Evolutionary conservation across 2,329 filamentous ascomycete genomes (phyloP).

Genomic region (Zasmidium cellare): DNA sequence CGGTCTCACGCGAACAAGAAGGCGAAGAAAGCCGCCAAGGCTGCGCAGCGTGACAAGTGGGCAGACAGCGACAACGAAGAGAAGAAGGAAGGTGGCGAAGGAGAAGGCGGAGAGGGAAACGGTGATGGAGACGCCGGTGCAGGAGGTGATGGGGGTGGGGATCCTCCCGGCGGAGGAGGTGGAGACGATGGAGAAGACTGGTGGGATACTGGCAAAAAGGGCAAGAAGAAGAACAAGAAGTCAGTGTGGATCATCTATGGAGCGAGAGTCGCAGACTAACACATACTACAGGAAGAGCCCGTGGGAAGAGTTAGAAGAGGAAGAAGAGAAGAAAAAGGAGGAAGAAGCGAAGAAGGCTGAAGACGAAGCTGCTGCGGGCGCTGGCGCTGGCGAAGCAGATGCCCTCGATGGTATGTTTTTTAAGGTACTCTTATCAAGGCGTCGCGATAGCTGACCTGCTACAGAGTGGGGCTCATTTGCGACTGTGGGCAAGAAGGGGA

Average conservation of each 20-base stretch:
- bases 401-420: constrained; percentile 25
- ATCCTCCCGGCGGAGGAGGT: constrained; percentile 31
- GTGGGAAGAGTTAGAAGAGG: constrained; percentile 37
- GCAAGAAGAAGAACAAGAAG: constrained; percentile 44
- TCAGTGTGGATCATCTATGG: constrained; percentile 19
- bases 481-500: constrained; percentile 38
- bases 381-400: constrained; percentile 28
- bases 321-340: constrained; percentile 40
- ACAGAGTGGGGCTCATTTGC: constrained; percentile 40
- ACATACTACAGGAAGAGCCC: constrained; percentile 27
- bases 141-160: constrained; percentile 31
- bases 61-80: constrained; percentile 49
- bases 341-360: constrained; percentile 39
- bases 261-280: background rate
- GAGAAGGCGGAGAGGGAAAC: constrained; percentile 37
- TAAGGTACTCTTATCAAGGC: background rate
- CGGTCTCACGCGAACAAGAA: constrained; percentile 56
- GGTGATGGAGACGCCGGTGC: constrained; percentile 34
- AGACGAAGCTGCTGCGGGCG: constrained; percentile 31
- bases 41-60: constrained; percentile 41
- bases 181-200: constrained; percentile 39
- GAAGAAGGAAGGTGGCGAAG: constrained; percentile 40
- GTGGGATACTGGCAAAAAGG: constrained; percentile 28
- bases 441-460: background rate
- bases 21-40: constrained; percentile 43